Evolutionary conservation across 73 alveolate species (phyloP), one percentile per base, ranked within the genome.

Genomic region (Effrenium voratum): DNA sequence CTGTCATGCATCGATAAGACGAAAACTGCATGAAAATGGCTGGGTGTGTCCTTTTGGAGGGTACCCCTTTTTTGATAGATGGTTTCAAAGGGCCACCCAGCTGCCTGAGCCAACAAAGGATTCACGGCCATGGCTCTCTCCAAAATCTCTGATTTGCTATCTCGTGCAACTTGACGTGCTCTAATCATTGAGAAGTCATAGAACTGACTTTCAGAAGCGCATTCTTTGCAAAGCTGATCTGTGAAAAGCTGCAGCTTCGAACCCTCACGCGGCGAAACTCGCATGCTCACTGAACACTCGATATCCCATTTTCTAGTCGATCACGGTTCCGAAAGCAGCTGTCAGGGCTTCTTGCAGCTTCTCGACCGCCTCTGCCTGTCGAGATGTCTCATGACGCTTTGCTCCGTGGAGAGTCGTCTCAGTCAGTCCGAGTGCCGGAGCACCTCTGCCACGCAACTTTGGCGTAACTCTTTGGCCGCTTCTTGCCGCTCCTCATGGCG

Each of bases 401-500:
- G 28, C 16, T 22, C 28, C 72, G 16, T 57, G 72, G n/a, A 57
- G 28, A 57, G 16, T 52, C 63, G 19, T 52, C 19, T 19, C 63
- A 52, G 10, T 28, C 38, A 19, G 38, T 63, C 38, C 4, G 8
- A 63, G 41, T 28, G 0, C 46, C n/a, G 44, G 34, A 41, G 59
- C 30, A 43, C 96, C 96, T 90, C 96, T 19, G 87, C 96, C 59
- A 90, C 96, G 36, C 96, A 90, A 87, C 96, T 34, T 68, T 68
- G 87, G 43, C 96, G 57, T 57, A 90, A 38, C 57, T 90, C 96
- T 40, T 26, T 32, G 43, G 96, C 96, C 10, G 96, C 96, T 4
- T 90, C 96, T 28, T 40, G 52, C 28, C 96, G 72, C 60, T 90
- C 96, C 96, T 88, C 70, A 43, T 5, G 0, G 19, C 5, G 19